phyloP scores from a whole-genome alignment of 2,329 filamentous ascomycete species.

The Sclerotinia glacialis region DNA sequence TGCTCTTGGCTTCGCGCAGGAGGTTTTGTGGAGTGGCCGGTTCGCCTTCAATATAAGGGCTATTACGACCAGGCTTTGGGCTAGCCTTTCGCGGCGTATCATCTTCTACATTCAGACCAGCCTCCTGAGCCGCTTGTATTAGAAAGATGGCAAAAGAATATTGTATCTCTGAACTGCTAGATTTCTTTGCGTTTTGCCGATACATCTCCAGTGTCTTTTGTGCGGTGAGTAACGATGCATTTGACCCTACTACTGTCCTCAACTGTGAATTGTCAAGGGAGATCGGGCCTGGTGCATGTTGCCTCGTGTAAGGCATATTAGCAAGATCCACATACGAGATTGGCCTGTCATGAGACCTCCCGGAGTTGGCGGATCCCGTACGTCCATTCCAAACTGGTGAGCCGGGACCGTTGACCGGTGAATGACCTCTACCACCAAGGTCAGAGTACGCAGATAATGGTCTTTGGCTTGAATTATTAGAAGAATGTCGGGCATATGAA shows the following conservation, averaged over 20 bases:
- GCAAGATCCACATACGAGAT: constrained; percentile 50
- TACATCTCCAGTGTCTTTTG: constrained; percentile 99
- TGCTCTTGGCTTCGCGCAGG: constrained; percentile 81
- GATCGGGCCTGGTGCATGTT: constrained; percentile 36
- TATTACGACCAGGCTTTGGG: constrained; percentile 48
- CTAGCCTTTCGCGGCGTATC: constrained; percentile 35
- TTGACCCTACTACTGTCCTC: constrained; percentile 75
- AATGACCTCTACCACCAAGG: constrained; percentile 60
- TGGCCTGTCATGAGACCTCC: constrained; percentile 36
- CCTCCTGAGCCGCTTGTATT: constrained; percentile 82
- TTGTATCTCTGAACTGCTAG: constrained; percentile 82
- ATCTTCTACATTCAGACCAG: constrained; percentile 54
- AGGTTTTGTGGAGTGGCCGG: constrained; percentile 63
- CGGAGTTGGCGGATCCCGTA: constrained; percentile 37
- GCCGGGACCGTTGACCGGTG: constrained; percentile 43
- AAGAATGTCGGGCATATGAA: constrained; percentile 45
- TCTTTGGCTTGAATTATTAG: constrained; percentile 58
- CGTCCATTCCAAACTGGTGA: constrained; percentile 36
- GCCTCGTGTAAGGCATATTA: constrained; percentile 46
- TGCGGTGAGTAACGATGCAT: constrained; percentile 85
- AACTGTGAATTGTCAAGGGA: constrained; percentile 76
- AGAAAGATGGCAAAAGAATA: constrained; percentile 97
- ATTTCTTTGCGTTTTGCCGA: constrained; percentile 94
- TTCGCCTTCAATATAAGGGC: constrained; percentile 47
- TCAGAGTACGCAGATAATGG: constrained; percentile 81